Evolutionary conservation across 257 asterid species (phyloP).

Genomic region (Salvia hispanica): DNA sequence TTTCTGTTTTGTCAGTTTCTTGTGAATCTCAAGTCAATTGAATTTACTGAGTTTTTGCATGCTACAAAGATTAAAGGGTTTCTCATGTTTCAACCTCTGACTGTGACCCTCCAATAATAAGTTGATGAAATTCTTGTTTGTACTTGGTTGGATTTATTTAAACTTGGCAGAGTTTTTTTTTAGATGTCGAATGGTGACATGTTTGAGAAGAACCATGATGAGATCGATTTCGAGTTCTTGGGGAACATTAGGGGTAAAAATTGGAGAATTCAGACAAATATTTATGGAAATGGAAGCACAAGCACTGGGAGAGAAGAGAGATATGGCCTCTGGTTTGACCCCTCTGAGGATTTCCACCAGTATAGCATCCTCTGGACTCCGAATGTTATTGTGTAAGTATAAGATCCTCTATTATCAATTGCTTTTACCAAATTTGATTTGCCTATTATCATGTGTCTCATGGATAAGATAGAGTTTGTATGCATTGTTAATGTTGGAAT

Average conservation of each 20-base stretch:
- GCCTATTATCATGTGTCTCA: background rate
- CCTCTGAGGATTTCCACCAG: constrained; percentile 80
- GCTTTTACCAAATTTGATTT: background rate
- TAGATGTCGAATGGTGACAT: constrained; percentile 87
- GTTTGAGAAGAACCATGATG: constrained; percentile 82
- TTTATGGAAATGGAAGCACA: constrained; percentile 92
- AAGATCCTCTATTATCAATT: background rate
- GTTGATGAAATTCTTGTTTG: background rate
- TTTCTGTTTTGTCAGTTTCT: constrained; percentile 10
- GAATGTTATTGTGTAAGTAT: constrained; percentile 2
- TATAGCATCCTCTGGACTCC: constrained; percentile 76
- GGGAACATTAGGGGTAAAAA: constrained; percentile 82
- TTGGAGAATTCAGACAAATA: constrained; percentile 86
- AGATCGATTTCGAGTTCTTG: constrained; percentile 82
- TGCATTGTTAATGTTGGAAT: background rate
- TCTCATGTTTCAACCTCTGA: background rate
- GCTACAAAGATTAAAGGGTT: background rate
- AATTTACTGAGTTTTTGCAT: constrained; percentile 15
- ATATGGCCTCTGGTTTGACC: constrained; percentile 90
- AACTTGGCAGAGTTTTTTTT: constrained; percentile 10
- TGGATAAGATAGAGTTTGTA: background rate
- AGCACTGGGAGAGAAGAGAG: constrained; percentile 78
- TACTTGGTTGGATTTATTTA: background rate
- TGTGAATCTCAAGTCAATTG: background rate
- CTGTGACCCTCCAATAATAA: constrained; percentile 1